phyloP scores from a whole-genome alignment of 2,329 filamentous ascomycete species.

The Fusarium phyllophilum region DNA sequence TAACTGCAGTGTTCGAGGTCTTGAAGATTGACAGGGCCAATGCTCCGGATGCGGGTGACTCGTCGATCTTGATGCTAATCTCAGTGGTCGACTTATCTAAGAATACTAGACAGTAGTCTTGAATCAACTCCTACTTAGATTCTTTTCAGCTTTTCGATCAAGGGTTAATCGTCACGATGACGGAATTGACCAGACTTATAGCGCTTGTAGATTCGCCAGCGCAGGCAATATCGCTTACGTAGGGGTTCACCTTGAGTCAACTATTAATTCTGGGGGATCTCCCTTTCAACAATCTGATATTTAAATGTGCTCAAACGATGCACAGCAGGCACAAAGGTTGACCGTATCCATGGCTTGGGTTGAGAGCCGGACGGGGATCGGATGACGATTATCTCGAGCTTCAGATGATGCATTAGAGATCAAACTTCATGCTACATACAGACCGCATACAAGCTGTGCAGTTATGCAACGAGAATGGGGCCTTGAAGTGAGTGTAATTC shows the following conservation, averaged over 20 bases:
- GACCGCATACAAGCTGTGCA: neutral
- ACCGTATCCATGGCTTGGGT: neutral
- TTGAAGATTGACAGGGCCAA: neutral
- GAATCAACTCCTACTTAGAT: accelerated
- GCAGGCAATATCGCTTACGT: neutral
- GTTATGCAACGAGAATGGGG: neutral
- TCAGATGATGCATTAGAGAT: neutral
- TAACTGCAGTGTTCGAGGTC: accelerated
- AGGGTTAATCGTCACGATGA: accelerated
- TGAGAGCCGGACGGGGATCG: neutral
- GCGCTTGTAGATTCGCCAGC: accelerated
- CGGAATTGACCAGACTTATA: too few species aligned
- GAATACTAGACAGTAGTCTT: accelerated
- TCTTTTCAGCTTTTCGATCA: neutral
- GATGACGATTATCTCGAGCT: neutral
- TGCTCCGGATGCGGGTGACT: neutral
- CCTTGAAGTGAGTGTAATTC: accelerated
- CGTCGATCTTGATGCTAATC: accelerated
- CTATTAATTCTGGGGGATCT: neutral
- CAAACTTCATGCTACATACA: neutral
- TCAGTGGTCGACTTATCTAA: neutral
- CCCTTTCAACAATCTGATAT: accelerated
- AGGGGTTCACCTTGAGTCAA: neutral
- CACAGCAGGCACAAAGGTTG: accelerated
- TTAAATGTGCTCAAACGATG: accelerated